A percentile compares a stretch with the other conserved stretches of the same genome.
These are phyloP conservation scores for Candida albicans DNA, from an alignment of 1,139 yeast species.

Conservation along the genomic window DNA sequence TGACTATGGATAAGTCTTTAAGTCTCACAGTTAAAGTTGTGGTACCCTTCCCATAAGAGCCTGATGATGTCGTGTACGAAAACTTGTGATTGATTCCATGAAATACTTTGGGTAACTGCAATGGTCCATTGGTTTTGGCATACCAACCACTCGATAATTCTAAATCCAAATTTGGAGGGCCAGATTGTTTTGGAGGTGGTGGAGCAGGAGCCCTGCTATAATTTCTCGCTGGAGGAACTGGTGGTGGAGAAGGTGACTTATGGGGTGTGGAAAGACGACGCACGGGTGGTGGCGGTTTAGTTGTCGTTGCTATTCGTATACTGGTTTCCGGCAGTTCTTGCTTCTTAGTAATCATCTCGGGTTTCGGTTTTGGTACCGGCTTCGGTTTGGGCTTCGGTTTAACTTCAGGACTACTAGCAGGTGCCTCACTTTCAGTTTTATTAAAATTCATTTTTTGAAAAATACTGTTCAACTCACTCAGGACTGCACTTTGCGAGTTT, in stretches of 20 bases:
- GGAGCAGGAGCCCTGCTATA: slow-evolving; percentile 25
- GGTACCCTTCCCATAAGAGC: slow-evolving; percentile 15
- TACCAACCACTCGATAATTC: slow-evolving; percentile 50
- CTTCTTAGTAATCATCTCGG: slow-evolving; percentile 2
- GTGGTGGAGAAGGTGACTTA: slow-evolving; percentile 21
- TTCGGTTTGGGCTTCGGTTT: slow-evolving; percentile 13
- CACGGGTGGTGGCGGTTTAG: slow-evolving; percentile 10
- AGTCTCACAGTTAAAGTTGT: slow-evolving; percentile 39
- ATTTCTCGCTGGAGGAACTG: slow-evolving; percentile 39
- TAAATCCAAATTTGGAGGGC: slow-evolving; percentile 40
- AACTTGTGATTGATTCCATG: slow-evolving; percentile 38
- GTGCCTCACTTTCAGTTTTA: slow-evolving; percentile 3
- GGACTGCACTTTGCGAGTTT: slow-evolving; percentile 12
- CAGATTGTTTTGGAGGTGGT: slow-evolving; percentile 13
- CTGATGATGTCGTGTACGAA: slow-evolving; percentile 22
- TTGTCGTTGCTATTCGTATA: slow-evolving; percentile 6
- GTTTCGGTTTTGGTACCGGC: slow-evolving; percentile 11
- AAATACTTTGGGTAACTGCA: slow-evolving; percentile 37
- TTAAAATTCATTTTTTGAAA: slow-evolving; percentile 13
- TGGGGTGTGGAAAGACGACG: slow-evolving; percentile 5
- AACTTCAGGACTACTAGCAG: no score
- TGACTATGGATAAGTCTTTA: slow-evolving; percentile 51
- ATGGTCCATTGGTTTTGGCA: slow-evolving; percentile 23
- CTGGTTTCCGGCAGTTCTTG: slow-evolving; percentile 18
- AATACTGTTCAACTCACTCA: slow-evolving; percentile 13